Evolutionary conservation across 2,329 filamentous ascomycete species (phyloP), one percentile per base, ranked within the genome.

Genomic region (Phyllosticta capitalensis): DNA sequence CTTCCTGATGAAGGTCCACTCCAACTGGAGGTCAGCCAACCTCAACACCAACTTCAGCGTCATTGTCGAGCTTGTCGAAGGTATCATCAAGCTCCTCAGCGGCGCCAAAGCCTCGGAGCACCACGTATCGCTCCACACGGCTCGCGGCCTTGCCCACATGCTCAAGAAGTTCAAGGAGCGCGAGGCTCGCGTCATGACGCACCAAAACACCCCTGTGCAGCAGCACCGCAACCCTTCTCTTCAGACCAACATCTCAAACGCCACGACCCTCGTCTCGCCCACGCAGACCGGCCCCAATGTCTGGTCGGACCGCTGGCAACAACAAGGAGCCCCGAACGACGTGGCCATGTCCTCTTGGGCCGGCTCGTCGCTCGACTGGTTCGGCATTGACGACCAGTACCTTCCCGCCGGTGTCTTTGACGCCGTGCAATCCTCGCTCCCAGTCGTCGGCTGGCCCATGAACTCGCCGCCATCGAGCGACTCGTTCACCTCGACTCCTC

Each of bases 51-150:
- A 67, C 3, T 62, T 69, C 24, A 68, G 70, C 1, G 64, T 76
- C 9, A 70, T 69, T 30, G 68, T 72, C 49, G 72, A 76, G 59
- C 65, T 75, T 2, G 59, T 75, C 19, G 64, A 67, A 45, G 66
- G 65, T 49, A 69, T 73, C 63, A 70, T 73, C 33, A 56, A 62
- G 6, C 64, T 74, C 1, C 62, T 74, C 2, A 68, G 66, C 21
- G 67, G 64, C 22, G 65, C 65, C 5, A 65, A 68, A 28, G 70
- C 70, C 3, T 69, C 69, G 3, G 69, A 75, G 6, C 64, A 70
- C n/a, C 72, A 74, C 60, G 64, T 75, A 7, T 63, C 73, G 20
- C 67, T 69, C 56, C 72, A 74, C 56, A 74, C 74, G n/a, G 72
- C 72, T 3, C 65, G 57, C 5, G 72, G 72, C 0, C 63, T 75